Conservation (phyloP, 768 basidiomycete species). For the Coprinellus micaceus region DNA sequence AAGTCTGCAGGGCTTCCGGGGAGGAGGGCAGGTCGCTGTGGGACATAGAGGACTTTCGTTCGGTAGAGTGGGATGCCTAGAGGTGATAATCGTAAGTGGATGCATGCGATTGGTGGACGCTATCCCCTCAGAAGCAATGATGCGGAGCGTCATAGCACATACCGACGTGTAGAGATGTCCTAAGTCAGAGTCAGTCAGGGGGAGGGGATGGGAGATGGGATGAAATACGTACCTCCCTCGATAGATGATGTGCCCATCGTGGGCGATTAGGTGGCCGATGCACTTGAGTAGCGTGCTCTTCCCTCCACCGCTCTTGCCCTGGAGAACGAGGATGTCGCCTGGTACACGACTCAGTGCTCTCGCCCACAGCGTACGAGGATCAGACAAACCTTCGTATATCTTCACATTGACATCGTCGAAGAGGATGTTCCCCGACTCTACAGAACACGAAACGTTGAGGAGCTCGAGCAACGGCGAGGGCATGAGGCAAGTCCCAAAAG, state of each 20-base stretch:
- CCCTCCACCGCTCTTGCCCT: slow-evolving; percentile 77
- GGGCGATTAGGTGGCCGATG: slow-evolving; percentile 73
- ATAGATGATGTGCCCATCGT: slow-evolving; percentile 61
- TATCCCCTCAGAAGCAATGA: too few species aligned
- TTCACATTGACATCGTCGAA: slow-evolving; percentile 60
- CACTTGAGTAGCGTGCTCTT: slow-evolving; percentile 83
- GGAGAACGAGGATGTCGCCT: slow-evolving; percentile 74
- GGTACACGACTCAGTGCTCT: background rate
- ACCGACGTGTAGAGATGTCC: slow-evolving; percentile 49
- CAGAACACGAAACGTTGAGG: slow-evolving; percentile 45
- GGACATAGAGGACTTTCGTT: slow-evolving; percentile 79
- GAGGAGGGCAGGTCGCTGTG: slow-evolving; percentile 84
- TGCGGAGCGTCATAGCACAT: background rate
- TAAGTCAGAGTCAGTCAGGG: slow-evolving; percentile 19
- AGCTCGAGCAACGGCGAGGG: slow-evolving; percentile 46
- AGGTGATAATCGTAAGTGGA: background rate
- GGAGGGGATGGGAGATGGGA: background rate
- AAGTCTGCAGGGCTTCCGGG: slow-evolving; percentile 78
- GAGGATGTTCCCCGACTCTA: slow-evolving; percentile 44
- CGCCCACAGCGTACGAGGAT: background rate
- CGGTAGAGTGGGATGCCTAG: slow-evolving; percentile 72
- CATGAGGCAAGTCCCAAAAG: slow-evolving; percentile 13
- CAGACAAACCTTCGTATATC: slow-evolving; percentile 48
- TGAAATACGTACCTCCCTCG: slow-evolving; percentile 52
- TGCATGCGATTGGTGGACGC: too few species aligned